These are phyloP conservation scores for Rhynchosporium agropyri DNA, from an alignment of 2,329 filamentous ascomycete genomes.

Conservation along the genomic window DNA sequence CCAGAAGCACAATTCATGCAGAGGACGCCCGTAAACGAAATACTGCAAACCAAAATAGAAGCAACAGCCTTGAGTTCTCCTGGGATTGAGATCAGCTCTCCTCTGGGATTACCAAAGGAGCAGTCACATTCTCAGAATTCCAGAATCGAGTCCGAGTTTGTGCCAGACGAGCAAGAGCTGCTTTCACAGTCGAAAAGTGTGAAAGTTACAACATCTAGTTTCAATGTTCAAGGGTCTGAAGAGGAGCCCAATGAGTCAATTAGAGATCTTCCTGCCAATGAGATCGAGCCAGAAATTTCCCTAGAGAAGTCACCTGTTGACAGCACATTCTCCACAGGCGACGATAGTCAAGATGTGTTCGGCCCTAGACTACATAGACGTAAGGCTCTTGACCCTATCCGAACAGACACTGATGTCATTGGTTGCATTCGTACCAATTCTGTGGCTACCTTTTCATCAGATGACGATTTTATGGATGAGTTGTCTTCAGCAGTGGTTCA, in stretches of 20 bases:
- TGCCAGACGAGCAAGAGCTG: background rate
- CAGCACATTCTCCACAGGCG: conserved; percentile 41
- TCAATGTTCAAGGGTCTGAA: conserved; percentile 34
- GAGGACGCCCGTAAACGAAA: background rate
- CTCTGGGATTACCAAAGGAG: background rate
- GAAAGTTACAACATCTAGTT: conserved; percentile 39
- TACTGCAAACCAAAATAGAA: background rate
- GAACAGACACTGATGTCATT: conserved; percentile 49
- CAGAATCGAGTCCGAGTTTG: background rate
- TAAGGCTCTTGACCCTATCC: conserved; percentile 54
- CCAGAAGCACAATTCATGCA: background rate
- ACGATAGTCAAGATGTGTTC: conserved; percentile 31
- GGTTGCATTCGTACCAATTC: conserved; percentile 42
- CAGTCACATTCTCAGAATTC: background rate
- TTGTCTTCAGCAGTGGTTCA: conserved; percentile 79
- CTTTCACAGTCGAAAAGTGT: conserved; percentile 23
- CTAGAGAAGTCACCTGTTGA: conserved; percentile 41
- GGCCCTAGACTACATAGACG: conserved; percentile 34
- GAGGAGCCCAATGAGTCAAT: conserved; percentile 16
- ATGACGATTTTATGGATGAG: conserved; percentile 84
- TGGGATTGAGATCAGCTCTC: conserved; percentile 12
- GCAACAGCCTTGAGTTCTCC: background rate
- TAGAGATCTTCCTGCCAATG: conserved; percentile 28
- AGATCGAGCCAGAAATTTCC: conserved; percentile 20
- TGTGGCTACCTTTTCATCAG: conserved; percentile 61